Evolutionary conservation across 129 eudicot genomes (phyloP).

Genomic region (Escallonia herrerae): DNA sequence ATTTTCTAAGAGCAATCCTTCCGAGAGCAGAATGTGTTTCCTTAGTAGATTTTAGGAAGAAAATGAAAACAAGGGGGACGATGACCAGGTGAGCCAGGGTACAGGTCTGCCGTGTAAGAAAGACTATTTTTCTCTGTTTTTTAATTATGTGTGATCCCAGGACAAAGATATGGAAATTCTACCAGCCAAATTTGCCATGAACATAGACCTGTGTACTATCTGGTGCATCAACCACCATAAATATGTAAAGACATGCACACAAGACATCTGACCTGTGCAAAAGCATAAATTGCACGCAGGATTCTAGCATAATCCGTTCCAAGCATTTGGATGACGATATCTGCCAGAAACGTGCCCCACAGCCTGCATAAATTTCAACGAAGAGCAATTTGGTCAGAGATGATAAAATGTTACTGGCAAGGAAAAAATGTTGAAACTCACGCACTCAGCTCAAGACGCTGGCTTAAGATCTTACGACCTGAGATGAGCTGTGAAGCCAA

Average conservation of each 20-base stretch:
- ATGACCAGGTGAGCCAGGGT: no score
- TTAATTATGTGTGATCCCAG: no score
- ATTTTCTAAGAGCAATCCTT: no score
- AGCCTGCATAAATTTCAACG: conserved; percentile 39
- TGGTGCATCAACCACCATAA: neutral
- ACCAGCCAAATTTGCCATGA: neutral
- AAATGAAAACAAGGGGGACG: neutral
- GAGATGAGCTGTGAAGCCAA: no score
- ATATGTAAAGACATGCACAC: neutral
- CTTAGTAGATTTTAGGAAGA: no score
- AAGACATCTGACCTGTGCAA: conserved; percentile 72
- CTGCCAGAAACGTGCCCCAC: conserved; percentile 94
- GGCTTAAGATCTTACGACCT: neutral
- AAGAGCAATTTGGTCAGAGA: conserved; percentile 5
- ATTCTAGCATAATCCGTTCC: conserved; percentile 98
- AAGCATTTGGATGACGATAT: conserved; percentile 86
- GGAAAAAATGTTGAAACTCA: neutral
- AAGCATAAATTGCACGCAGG: conserved; percentile 86
- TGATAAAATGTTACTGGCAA: neutral
- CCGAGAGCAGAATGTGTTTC: no score
- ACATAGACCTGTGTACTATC: neutral
- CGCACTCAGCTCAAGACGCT: neutral
- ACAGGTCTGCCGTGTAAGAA: neutral
- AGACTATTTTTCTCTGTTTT: no score
- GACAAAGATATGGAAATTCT: neutral